Evolutionary conservation across 2,329 filamentous ascomycete species (phyloP), one percentile per base, ranked within the genome.

Genomic region (Nemania sp.): DNA sequence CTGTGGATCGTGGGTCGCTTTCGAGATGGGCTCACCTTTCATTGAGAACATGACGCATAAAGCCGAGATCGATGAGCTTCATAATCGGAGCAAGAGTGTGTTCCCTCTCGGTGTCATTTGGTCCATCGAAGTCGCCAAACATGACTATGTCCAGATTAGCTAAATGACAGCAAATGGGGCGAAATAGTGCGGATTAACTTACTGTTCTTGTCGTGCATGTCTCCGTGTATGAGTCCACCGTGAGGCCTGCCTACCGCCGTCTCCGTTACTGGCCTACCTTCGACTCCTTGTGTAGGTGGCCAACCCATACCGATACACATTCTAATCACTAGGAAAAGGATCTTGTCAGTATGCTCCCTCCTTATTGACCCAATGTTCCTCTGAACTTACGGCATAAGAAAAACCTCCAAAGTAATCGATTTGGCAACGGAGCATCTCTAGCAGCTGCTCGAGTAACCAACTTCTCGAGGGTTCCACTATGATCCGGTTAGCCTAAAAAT

Each of bases 231-330:
- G 2, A 63, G 18, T 24, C 59, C 59, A 0, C 38, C 35, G 24
- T 15, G n/a, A 20, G 53, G n/a, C 11, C 3, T 6, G 1, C 64
- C 64, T 0, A 11, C 1, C 4, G 22, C 15, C 1, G 8, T 8
- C 41, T 67, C 65, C 45, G 24, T 51, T 22, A 67, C 55, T 15
- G 60, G 65, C 32, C 63, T 11, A 15, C 61, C 26, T 20, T 57
- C 43, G 0, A 27, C 58, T 1, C 32, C 32, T 2, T 52, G 65
- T 13, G 22, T 29, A 20, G 65, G 54, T 49, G 60, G 65, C 65
- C 65, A 67, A 20, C 45, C 65, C 65, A 67, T 63, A 1, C 59
- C 64, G 24, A 63, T 59, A n/a, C 45, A 54, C 59, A 64, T 64
- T 6, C 54, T 45, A 13, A 64, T 15, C 13, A 67, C 60, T 67